phyloP scores from a whole-genome alignment of 2,329 filamentous ascomycete species.

The Pyricularia sp. region DNA sequence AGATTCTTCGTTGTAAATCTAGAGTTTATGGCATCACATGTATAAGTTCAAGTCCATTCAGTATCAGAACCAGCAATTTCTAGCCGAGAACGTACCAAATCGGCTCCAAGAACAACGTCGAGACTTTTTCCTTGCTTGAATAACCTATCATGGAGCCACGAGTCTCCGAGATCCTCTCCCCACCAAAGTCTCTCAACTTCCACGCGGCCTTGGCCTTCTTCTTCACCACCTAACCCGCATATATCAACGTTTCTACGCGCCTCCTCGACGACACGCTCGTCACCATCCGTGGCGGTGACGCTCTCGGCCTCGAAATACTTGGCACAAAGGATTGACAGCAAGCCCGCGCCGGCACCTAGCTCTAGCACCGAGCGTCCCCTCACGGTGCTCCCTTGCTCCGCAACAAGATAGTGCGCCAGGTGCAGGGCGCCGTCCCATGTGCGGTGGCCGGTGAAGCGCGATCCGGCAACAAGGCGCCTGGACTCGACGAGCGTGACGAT shows the following conservation, averaged over 20 bases:
- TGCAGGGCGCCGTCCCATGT: constrained; percentile 84
- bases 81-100: background rate
- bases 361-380: constrained; percentile 62
- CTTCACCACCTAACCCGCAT: background rate
- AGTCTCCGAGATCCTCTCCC: background rate
- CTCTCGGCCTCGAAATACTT: background rate
- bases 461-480: background rate
- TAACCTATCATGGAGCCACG: background rate
- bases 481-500: background rate
- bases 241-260: background rate
- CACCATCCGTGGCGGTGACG: background rate
- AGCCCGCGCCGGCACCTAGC: constrained; percentile 75
- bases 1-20: background rate
- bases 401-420: constrained; percentile 65
- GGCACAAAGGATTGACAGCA: constrained; percentile 28
- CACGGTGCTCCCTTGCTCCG: constrained; percentile 40
- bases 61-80: background rate
- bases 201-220: background rate
- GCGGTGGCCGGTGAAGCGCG: constrained; percentile 35
- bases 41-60: background rate
- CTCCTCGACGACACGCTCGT: background rate
- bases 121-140: background rate
- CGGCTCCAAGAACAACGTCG: background rate
- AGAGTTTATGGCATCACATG: background rate
- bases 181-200: background rate